Base-by-base conservation (phyloP, 139 green algal species). In the Picochlorum sp. region DNA sequence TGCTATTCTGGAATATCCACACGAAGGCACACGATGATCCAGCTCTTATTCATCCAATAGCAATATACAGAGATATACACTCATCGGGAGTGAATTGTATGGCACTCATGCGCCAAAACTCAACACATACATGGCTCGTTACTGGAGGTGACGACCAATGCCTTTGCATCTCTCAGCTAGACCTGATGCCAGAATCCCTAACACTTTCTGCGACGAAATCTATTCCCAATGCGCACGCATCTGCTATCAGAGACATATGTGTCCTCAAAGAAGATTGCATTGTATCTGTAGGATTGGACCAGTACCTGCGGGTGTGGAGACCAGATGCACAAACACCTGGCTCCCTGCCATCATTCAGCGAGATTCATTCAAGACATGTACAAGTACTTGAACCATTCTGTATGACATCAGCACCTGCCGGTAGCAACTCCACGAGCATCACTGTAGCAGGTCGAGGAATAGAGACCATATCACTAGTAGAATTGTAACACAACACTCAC, bases 51-150 rank as follows among this genome's bases (percentile, higher is more conserved):
- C 38, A 20, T 3, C 24, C 47, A 56, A 23, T 18, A 20, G 8
- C 34, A 41, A 6, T 41, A 18, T 26, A 80, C 10, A 14, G 7
- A 11, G 41, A 37, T 7, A 10, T 71, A 28, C 76, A 82, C 41
- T 64, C 77, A 64, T 82, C 76, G 2, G 76, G 76, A 4, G 59
- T 82, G 3, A 82, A 82, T 45, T 38, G 15, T 45, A 26, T 82
- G 56, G n/a, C 51, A 49, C 6, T 50, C 49, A 62, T 11, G 28
- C 6, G 4, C 6, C 7, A 41, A 41, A 9, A 41, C 2, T 8
- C 8, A 41, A 41, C 34, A 41, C 34, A 41, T 16, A 26, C 7
- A 32, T 20, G 80, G 74, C 45, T 76, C 20, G 6, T 80, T 5
- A 71, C 65, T 7, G 76, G 45, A 3, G 76, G 76, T 2, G 76